Percentiles rank a stretch among this genome's conserved stretches.
These are phyloP conservation scores for Boletus patriciae DNA, from an alignment of 768 basidiomycete species.

Conservation along the genomic window DNA sequence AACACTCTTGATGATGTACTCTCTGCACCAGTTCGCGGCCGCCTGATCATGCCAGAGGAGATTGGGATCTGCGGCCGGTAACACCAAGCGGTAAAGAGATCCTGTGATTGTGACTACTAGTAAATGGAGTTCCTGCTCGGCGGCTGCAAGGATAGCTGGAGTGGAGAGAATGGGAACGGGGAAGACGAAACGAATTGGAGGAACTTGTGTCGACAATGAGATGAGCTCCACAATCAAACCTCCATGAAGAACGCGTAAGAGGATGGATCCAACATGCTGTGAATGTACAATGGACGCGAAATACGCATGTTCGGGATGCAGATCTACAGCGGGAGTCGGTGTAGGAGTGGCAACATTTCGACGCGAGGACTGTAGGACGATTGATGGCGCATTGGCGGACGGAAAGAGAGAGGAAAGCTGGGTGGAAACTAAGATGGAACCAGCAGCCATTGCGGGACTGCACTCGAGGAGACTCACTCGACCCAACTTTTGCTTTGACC, in stretches of 20 bases:
- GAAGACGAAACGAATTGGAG: constrained; percentile 76
- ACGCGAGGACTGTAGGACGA: constrained; percentile 60
- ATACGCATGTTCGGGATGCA: constrained; percentile 72
- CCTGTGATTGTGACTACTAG: constrained; percentile 65
- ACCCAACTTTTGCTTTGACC: not conserved
- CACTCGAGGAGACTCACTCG: not conserved
- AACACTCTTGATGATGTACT: constrained; percentile 62
- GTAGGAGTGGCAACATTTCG: constrained; percentile 52
- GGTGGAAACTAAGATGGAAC: constrained; percentile 48
- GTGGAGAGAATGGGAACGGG: constrained; percentile 64
- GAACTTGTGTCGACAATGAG: constrained; percentile 64
- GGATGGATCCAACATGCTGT: constrained; percentile 58
- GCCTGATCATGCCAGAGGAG: constrained; percentile 60
- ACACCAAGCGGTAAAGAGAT: constrained; percentile 69
- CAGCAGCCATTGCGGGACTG: constrained; percentile 25
- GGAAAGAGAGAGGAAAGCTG: constrained; percentile 67
- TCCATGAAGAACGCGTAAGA: constrained; percentile 72
- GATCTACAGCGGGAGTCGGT: constrained; percentile 38
- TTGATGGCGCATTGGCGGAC: constrained; percentile 46
- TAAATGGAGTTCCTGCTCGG: constrained; percentile 58
- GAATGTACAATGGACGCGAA: constrained; percentile 59
- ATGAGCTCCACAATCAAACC: constrained; percentile 74
- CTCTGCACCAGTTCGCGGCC: constrained; percentile 58
- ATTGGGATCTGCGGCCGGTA: constrained; percentile 55
- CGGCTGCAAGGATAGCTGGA: constrained; percentile 60